Base-by-base conservation (phyloP, 371 early-diverging fungal genomes). In the Syncephalastrum sp. region DNA sequence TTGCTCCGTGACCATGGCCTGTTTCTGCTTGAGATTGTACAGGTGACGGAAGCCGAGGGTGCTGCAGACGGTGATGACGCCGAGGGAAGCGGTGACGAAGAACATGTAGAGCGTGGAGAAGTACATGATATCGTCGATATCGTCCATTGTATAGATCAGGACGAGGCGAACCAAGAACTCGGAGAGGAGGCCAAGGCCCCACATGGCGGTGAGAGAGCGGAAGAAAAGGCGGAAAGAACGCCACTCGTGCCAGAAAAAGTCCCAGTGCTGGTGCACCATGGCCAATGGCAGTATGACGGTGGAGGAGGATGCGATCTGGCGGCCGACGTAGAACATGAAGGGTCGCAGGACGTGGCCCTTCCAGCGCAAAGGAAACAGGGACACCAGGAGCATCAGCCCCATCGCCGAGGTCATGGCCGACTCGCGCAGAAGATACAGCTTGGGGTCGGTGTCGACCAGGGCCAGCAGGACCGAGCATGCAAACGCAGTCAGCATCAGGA, bases 321-420 rank as follows among this genome's bases (percentile, higher is more conserved):
- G 67, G 12, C 70, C 75, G 17, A 74, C 74, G 56, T 74, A 76
- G 53, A 78, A 74, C 69, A 78, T 71, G 42, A 72, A 73, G 5
- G 77, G 77, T 3, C 72, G 65, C 23, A 72, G 59, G 17, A 64
- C 46, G 51, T 63, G 68, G 6, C 60, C 38, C 2, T 57, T 43
- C 62, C 61, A 70, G 42, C 60, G 65, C 43, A 81, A 44, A 7
- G 81, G 81, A 14, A 81, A 45, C 43, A 81, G 47, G 3, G 78
- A 71, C 16, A 61, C 55, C 8, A 81, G 16, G 12, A 81, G 56
- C 70, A 81, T 67, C 13, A 70, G 14, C 15, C 78, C 81, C 63
- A 76, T 69, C 21, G 76, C 76, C 6, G 67, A 59, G 0, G 81
- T 81, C 66, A 78, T 73, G 49, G 77, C 67, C 1, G 77, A 76